Percentiles rank a stretch among this genome's conserved stretches.
Evolutionary conservation across 805 yeast genomes (phyloP).

Genomic region (Saccharomycopsis vini): DNA sequence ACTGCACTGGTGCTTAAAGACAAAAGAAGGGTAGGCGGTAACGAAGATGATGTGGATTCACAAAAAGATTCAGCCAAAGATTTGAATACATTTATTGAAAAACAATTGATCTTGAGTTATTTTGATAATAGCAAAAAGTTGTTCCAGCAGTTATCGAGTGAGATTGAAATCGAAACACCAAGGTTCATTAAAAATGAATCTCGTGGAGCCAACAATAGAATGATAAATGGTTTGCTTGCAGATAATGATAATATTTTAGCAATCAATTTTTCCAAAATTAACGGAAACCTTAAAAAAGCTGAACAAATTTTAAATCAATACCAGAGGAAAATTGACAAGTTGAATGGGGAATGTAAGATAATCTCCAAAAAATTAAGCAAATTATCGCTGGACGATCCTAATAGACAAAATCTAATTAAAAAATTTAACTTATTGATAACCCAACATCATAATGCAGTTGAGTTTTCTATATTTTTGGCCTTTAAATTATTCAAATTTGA

Average conservation of each 20-base stretch:
- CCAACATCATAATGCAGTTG: conserved; percentile 11
- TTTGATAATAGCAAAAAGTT: conserved; percentile 1
- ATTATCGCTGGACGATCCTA: neutral
- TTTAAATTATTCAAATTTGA: conserved; percentile 18
- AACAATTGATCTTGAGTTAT: neutral
- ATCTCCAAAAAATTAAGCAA: neutral
- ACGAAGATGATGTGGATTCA: neutral
- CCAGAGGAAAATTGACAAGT: conserved; percentile 7
- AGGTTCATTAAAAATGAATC: conserved; percentile 4
- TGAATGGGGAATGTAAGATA: conserved; percentile 2
- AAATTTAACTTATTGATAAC: neutral
- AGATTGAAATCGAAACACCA: conserved; percentile 5
- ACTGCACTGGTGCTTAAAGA: neutral
- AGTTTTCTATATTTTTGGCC: conserved; percentile 16
- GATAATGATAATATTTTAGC: neutral
- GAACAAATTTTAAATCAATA: conserved; percentile 12
- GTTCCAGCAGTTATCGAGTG: conserved; percentile 1
- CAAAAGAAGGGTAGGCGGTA: no score
- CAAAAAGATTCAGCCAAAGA: neutral
- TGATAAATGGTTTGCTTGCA: no score
- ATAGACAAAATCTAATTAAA: neutral
- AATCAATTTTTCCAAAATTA: conserved; percentile 13
- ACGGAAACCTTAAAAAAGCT: conserved; percentile 10
- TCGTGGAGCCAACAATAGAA: neutral
- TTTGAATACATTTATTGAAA: neutral